These are phyloP conservation scores for Saccharomycopsis sp. DNA, from an alignment of 805 yeast genomes.

Conservation along the genomic window DNA sequence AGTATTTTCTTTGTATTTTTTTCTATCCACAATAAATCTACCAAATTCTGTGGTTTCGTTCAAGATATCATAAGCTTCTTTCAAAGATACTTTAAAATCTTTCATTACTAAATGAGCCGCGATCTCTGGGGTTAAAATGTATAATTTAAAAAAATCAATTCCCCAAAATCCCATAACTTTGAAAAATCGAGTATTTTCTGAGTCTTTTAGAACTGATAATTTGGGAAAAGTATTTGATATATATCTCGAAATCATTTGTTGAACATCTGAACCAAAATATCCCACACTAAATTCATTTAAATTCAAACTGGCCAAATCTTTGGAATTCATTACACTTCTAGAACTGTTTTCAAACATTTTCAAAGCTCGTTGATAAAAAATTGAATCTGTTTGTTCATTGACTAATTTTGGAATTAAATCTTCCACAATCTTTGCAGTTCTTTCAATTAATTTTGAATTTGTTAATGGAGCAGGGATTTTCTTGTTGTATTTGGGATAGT, in stretches of 20 bases:
- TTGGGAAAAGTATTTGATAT: background rate
- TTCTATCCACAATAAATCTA: slow-evolving; percentile 9
- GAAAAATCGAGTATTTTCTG: background rate
- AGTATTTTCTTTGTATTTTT: no score
- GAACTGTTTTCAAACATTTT: background rate
- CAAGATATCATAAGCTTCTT: slow-evolving; percentile 7
- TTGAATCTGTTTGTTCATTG: slow-evolving; percentile 1
- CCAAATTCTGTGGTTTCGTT: slow-evolving; percentile 15
- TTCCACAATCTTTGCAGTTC: background rate
- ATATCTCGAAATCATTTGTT: slow-evolving; percentile 1
- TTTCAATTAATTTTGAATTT: background rate
- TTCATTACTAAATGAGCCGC: slow-evolving; percentile 16
- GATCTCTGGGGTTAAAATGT: slow-evolving; percentile 13
- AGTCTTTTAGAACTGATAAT: background rate
- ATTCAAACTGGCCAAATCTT: slow-evolving; percentile 5
- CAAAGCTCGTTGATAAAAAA: slow-evolving; percentile 1
- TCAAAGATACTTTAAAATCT: slow-evolving; percentile 16
- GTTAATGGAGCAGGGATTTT: slow-evolving; percentile 6
- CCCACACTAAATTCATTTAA: slow-evolving; percentile 12
- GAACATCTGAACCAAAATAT: slow-evolving; percentile 12
- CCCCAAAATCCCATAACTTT: slow-evolving; percentile 8
- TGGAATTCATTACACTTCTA: background rate
- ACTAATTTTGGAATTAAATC: no score
- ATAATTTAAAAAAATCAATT: slow-evolving; percentile 12
- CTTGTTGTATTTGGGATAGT: slow-evolving; percentile 1